Conservation (phyloP, 2,329 filamentous ascomycete species). For the Xylaria sp. region DNA sequence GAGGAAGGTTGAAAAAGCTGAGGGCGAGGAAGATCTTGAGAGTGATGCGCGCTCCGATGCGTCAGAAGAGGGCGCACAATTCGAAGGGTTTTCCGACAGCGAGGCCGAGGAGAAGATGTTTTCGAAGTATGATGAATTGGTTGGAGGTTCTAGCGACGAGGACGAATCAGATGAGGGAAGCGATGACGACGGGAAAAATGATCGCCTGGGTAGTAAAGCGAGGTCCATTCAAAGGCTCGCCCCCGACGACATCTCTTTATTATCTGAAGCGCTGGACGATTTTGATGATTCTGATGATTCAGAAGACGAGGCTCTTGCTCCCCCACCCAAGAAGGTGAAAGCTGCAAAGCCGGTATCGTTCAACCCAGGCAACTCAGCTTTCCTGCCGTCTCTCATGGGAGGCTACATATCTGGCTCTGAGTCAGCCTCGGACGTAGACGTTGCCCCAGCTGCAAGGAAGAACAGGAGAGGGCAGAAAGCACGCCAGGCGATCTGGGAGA, state of each 20-base stretch:
- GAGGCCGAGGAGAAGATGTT: conserved; percentile 53
- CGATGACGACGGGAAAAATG: conserved; percentile 48
- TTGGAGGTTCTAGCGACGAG: conserved; percentile 58
- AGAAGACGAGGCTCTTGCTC: conserved; percentile 43
- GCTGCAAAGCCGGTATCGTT: conserved; percentile 37
- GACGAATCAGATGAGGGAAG: conserved; percentile 54
- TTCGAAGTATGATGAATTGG: conserved; percentile 59
- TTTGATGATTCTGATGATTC: conserved; percentile 46
- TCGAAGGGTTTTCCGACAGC: conserved; percentile 46
- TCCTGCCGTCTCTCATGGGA: conserved; percentile 80
- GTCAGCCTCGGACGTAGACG: conserved; percentile 74
- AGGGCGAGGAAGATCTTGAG: conserved; percentile 49
- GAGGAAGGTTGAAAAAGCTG: conserved; percentile 52
- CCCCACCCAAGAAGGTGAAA: conserved; percentile 49
- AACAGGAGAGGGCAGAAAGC: conserved; percentile 81
- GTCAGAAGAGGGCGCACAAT: conserved; percentile 36
- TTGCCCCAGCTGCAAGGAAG: conserved; percentile 69
- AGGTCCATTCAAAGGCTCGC: conserved; percentile 40
- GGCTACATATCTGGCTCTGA: conserved; percentile 84
- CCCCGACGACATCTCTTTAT: conserved; percentile 44
- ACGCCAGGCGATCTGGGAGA: conserved; percentile 82
- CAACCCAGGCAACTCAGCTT: conserved; percentile 62
- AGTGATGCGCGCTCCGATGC: conserved; percentile 42
- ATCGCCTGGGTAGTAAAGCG: conserved; percentile 43
- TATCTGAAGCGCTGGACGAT: conserved; percentile 45